A percentile compares a stretch with the other conserved stretches of the same genome.
Conservation (phyloP, 352 stramenopile genomes). For the Phytophthora constricta region DNA sequence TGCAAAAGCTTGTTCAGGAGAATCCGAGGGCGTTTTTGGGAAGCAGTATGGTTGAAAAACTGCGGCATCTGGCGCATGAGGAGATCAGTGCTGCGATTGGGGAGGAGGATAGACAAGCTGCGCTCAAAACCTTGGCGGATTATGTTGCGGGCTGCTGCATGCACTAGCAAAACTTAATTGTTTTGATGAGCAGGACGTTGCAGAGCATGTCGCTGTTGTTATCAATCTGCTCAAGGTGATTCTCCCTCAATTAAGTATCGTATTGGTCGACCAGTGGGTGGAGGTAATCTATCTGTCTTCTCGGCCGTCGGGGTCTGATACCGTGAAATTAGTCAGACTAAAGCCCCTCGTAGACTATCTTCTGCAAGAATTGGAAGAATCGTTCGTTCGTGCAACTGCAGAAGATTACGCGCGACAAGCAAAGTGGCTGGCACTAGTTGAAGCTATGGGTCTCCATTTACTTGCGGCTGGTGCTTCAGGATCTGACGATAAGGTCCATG, state of each 20-base stretch:
- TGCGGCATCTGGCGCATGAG: conserved; percentile 44
- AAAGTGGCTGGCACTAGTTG: conserved; percentile 72
- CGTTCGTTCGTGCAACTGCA: conserved; percentile 57
- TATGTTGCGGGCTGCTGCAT: conserved; percentile 57
- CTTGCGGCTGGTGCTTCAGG: conserved; percentile 30
- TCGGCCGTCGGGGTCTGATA: conserved; percentile 37
- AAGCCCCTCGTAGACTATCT: conserved; percentile 40
- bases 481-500: conserved; percentile 5
- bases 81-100: conserved; percentile 47
- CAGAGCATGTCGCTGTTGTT: conserved; percentile 23
- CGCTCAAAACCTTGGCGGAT: conserved; percentile 61
- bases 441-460: conserved; percentile 59
- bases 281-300: conserved; percentile 63
- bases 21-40: conserved; percentile 44
- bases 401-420: conserved; percentile 79
- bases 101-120: conserved; percentile 70
- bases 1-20: conserved; percentile 57
- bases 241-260: conserved; percentile 62
- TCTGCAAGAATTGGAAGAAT: conserved; percentile 59
- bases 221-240: conserved; percentile 50
- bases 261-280: conserved; percentile 61
- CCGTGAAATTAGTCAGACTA: conserved; percentile 27
- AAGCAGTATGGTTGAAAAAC: conserved; percentile 26
- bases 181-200: conserved; percentile 21
- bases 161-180: conserved; percentile 41